Base-by-base conservation (phyloP, 495 filamentous ascomycete genomes). In the Pyronema omphalodes region DNA sequence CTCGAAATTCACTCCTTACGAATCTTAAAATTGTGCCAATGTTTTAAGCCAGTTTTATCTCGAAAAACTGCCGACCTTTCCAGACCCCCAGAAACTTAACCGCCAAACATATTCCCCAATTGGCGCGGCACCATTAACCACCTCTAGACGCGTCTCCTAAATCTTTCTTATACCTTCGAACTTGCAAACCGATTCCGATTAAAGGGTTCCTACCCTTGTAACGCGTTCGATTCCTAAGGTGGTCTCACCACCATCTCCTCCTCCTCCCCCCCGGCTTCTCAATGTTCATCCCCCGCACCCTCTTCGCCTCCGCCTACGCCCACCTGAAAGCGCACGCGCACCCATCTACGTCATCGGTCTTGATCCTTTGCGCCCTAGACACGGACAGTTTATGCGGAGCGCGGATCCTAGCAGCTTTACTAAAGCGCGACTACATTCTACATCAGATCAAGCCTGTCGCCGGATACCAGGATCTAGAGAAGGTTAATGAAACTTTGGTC, bases 351-450 rank as follows among this genome's bases (percentile, higher is more conserved):
- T 83, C 88, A 39, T 86, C 86, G 3, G 84, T 96, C 57, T 75
- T 96, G n/a, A 78, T 98, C 53, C 80, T 98, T 47, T 87, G 86
- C 55, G 84, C 88, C 34, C 82, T 96, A 63, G 91, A 94, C 66
- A 86, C 89, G 44, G 91, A 98, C 72, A 84, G 89, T 50, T 79
- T 98, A 37, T 96, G 91, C 70, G 93, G 88, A 50, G 88, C 86
- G 62, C 87, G 88, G 50, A 96, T 98, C 52, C 77, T 98, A 12
- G 91, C 91, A 1, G 75, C 80, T 11, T 75, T 96, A 14, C 74
- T 98, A 49, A 94, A 89, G 71, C 83, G 86, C 72, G 91, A 98
- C 73, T 96, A 89, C 65, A 93, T 98, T 58, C 82, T 82, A n/a
- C 89, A 96, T 70, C 95, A 94, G 73, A 93, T 96, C 56, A 85